A percentile compares a stretch with the other conserved stretches of the same genome.
These are phyloP conservation scores for Nyctanthes arbortristis DNA, from an alignment of 257 asterid species.

Conservation along the genomic window DNA sequence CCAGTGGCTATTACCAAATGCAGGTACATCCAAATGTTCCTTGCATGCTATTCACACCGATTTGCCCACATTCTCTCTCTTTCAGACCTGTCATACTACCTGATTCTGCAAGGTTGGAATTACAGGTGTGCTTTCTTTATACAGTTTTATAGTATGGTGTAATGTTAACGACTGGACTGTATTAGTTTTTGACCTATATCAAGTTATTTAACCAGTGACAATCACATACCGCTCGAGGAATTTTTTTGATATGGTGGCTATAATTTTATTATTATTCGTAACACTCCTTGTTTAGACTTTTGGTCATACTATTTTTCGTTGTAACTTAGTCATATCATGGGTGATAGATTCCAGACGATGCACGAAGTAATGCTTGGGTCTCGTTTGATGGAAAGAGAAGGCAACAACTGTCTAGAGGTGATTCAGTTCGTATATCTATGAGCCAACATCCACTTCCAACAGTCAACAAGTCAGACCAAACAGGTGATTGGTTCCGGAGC, in stretches of 20 bases:
- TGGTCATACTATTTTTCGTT: background rate
- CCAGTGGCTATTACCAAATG: constrained; percentile 18
- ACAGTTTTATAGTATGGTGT: too few relatives aligned
- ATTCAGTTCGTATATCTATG: constrained; percentile 86
- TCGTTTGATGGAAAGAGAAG: constrained; percentile 98
- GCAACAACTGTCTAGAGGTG: constrained; percentile 90
- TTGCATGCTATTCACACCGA: constrained; percentile 96
- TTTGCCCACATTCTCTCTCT: constrained; percentile 97
- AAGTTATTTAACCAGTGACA: background rate
- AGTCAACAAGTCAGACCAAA: constrained; percentile 88
- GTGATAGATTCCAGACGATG: constrained; percentile 82
- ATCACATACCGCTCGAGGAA: background rate
- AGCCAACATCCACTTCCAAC: constrained; percentile 98
- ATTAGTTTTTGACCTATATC: too few relatives aligned
- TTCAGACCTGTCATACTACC: constrained; percentile 98
- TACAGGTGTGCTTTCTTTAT: constrained; percentile 59
- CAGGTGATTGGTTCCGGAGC: constrained; percentile 97
- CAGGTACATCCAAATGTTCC: constrained; percentile 99
- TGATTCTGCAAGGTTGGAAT: constrained; percentile 88
- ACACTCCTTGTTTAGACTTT: background rate
- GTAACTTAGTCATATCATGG: background rate
- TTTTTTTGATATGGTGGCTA: background rate
- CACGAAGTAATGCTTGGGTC: constrained; percentile 96
- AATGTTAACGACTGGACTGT: too few relatives aligned
- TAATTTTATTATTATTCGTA: background rate